Percentiles rank a stretch among this genome's conserved stretches.
Evolutionary conservation across 1,284 basidiomycete species (phyloP).

Genomic region (Malassezia obtusa): DNA sequence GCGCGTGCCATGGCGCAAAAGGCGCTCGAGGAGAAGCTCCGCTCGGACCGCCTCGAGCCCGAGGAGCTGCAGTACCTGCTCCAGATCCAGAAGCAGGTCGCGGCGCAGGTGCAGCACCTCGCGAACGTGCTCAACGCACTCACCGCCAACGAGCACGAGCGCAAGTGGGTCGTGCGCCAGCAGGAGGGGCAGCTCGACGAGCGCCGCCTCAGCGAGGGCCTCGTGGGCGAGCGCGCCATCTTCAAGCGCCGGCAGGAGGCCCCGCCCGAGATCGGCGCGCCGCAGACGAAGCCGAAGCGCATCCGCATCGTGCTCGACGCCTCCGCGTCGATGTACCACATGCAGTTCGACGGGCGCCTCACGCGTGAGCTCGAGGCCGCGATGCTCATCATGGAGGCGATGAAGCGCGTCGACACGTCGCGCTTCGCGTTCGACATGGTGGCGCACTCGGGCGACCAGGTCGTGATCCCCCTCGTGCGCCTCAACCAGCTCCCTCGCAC

Average conservation of each 20-base stretch:
- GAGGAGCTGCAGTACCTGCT: conserved; percentile 43
- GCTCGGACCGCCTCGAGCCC: conserved; percentile 42
- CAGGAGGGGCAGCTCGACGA: conserved; percentile 50
- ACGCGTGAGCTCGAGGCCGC: conserved; percentile 39
- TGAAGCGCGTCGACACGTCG: conserved; percentile 28
- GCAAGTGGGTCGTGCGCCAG: conserved; percentile 48
- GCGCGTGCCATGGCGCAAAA: conserved; percentile 48
- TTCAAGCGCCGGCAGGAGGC: conserved; percentile 45
- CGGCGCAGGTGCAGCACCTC: conserved; percentile 35
- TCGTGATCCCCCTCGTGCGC: conserved; percentile 40
- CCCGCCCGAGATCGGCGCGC: conserved; percentile 43
- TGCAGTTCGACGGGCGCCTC: conserved; percentile 44
- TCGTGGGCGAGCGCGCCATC: conserved; percentile 48
- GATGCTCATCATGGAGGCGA: conserved; percentile 48
- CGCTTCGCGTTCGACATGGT: conserved; percentile 47
- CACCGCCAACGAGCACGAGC: conserved; percentile 48
- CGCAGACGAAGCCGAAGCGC: conserved; percentile 49
- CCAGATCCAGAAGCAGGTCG: conserved; percentile 37
- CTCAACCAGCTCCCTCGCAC: conserved; percentile 30
- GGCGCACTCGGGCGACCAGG: conserved; percentile 46
- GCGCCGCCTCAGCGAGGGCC: conserved; percentile 42
- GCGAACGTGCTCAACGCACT: conserved; percentile 41
- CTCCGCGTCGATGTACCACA: conserved; percentile 42
- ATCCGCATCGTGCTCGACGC: conserved; percentile 48
- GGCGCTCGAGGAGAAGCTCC: conserved; percentile 45